Evolutionary conservation across 306 rosid species (phyloP), one percentile per base, ranked within the genome.

Genomic region (Carpinus viminea): DNA sequence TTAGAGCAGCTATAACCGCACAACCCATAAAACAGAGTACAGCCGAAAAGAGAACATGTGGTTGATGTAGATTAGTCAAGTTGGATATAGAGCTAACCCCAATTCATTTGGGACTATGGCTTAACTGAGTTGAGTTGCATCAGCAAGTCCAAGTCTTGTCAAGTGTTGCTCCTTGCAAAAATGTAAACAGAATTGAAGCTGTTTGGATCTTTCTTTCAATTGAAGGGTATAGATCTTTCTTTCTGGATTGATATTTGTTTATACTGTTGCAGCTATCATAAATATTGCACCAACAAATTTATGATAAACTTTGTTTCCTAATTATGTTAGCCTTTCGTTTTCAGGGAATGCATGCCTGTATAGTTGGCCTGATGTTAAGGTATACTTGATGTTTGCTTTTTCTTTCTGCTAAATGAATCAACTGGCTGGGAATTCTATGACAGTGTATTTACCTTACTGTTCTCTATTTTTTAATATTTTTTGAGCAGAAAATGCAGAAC

Each of bases 331-430:
- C 68, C 31, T 84, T 84, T 84, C 38, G 26, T 78, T 87, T 87
- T 76, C 86, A 96, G 99, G 99, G 99, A 84, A 87, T 96, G 99
- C 99, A 96, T 85, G 84, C 85, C 59, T 76, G 86, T 88, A 83
- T 93, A 57, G 88, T 91, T 64, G 84, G 85, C 80, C 90, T 91
- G 79, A 53, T 75, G 79, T 82, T 74, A 78, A 88, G 98, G 98
- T 96, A 91, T 38, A 70, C 60, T 24, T 51, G 2, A 31, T 75
- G 41, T 68, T 50, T 74, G 11, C 65, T 55, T 76, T 41, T 70
- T 51, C 51, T 59, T 73, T 73, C 76, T 72, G 77, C 76, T 61
- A 47, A 64, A 28, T 45, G 52, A 75, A 70, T 70, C 4, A 9
- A 79, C 59, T 77, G 31, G 46, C 70, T 72, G 60, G 31, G 65